These are phyloP conservation scores for Solanum peruvianum DNA, from an alignment of 257 asterid species.

Conservation along the genomic window DNA sequence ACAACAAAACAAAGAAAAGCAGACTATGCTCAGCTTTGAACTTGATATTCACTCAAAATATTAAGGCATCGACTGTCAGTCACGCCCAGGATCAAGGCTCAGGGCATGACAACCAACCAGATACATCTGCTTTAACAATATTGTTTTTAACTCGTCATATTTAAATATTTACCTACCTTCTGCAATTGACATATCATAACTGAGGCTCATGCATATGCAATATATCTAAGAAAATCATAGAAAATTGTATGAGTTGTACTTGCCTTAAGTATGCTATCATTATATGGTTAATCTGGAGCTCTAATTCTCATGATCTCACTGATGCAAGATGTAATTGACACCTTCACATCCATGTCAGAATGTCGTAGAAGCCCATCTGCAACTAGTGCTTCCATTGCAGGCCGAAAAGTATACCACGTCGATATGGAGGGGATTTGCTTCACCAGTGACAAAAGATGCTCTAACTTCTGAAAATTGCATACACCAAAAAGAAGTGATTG, in stretches of 20 bases:
- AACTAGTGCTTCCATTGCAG: conserved; percentile 1
- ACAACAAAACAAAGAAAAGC: not conserved
- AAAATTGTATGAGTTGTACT: not conserved
- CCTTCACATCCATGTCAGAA: conserved; percentile 7
- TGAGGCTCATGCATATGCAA: not conserved
- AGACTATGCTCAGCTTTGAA: not conserved
- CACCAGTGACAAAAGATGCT: conserved; percentile 5
- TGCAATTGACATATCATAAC: not conserved
- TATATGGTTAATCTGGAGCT: conserved; percentile 16
- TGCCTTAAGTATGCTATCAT: conserved; percentile 4
- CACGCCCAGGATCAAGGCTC: not conserved
- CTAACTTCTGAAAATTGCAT: not conserved
- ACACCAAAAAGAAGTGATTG: not conserved
- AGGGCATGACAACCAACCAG: not conserved
- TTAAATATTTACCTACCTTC: not conserved
- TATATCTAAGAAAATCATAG: no score
- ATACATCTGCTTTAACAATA: not conserved
- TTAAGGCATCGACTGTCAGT: not conserved
- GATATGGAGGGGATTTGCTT: conserved; percentile 2
- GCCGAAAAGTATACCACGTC: not conserved
- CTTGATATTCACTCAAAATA: no score
- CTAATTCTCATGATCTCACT: conserved; percentile 12
- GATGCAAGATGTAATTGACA: conserved; percentile 17
- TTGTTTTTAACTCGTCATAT: not conserved
- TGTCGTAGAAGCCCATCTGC: conserved; percentile 7